Evolutionary conservation across 2,329 filamentous ascomycete species (phyloP).

Genomic region (Neonectria coccinea): DNA sequence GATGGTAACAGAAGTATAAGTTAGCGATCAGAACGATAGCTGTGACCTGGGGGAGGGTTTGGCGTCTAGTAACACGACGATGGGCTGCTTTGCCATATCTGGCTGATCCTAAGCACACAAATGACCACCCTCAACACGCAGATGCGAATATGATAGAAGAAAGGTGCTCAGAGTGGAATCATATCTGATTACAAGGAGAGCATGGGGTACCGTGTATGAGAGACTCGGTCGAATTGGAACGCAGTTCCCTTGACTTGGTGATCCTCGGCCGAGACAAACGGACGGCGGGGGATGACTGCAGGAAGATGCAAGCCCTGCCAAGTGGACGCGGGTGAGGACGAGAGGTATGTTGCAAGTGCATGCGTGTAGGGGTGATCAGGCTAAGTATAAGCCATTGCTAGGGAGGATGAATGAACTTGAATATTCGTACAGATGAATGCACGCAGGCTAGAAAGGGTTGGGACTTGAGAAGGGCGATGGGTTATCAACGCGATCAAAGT

Average conservation of each 20-base stretch:
- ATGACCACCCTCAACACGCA: background rate
- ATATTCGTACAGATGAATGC: background rate
- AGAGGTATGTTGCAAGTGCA: conserved; percentile 7
- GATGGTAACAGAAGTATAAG: background rate
- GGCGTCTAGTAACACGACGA: background rate
- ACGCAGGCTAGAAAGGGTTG: conserved; percentile 4
- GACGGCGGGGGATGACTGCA: conserved; percentile 4
- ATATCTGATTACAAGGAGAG: conserved; percentile 1
- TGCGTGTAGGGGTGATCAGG: conserved; percentile 8
- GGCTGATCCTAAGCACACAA: background rate
- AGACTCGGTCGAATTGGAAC: background rate
- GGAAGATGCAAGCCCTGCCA: background rate
- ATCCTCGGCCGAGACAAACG: background rate
- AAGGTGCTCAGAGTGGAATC: background rate
- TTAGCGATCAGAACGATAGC: background rate
- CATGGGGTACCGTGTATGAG: background rate
- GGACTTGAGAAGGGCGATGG: background rate
- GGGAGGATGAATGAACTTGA: background rate
- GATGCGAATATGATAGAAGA: background rate
- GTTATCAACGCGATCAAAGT: background rate
- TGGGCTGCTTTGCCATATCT: background rate
- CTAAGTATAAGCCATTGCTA: conserved; percentile 4
- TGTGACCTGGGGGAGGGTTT: background rate
- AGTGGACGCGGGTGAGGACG: background rate
- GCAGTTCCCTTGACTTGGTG: background rate